Evolutionary conservation across 2,329 filamentous ascomycete species (phyloP), one percentile per base, ranked within the genome.

Genomic region (Fusarium sp.): DNA sequence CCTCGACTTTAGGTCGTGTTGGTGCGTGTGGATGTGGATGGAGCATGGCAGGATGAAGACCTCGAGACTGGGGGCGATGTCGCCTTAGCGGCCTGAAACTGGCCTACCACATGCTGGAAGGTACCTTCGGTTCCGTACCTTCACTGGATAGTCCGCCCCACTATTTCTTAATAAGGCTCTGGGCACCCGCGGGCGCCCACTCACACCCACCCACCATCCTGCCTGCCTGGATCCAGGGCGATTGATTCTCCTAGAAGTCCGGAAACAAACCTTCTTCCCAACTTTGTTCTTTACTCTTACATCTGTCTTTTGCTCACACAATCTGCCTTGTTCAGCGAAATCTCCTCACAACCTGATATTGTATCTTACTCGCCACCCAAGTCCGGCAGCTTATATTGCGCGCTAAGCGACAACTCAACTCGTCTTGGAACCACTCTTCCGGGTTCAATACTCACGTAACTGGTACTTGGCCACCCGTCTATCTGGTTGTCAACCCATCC

Each of bases 231-330:
- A 67, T 58, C 40, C 40, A 62, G 55, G 62, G 40, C 31, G 62
- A 64, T 61, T 75, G 61, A 65, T 69, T 69, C 61, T 71, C 59
- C 44, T 59, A 72, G 67, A 75, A 56, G 59, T 53, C 55, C 71
- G 35, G 67, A 75, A 71, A 70, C 69, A 76, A 76, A 73, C 74
- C 73, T 75, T 74, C 67, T 35, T 73, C 59, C 42, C 68, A 61
- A 24, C 61, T 56, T 55, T 56, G 38, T 58, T 63, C 64, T 65
- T 71, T 58, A 55, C 71, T 70, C 62, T 63, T 67, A 51, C 72
- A 70, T 72, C 69, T 66, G 59, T 38, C 59, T 51, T 60, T 49
- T 51, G 55, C 62, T 65, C 38, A 63, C 51, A 11, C 58, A 36
- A 27, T 38, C 59, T 53, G 4, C 40, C 58, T 36, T 44, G 35